phyloP scores from a whole-genome alignment of 2,329 filamentous ascomycete genomes.

The Lachnellula subtilissima region DNA sequence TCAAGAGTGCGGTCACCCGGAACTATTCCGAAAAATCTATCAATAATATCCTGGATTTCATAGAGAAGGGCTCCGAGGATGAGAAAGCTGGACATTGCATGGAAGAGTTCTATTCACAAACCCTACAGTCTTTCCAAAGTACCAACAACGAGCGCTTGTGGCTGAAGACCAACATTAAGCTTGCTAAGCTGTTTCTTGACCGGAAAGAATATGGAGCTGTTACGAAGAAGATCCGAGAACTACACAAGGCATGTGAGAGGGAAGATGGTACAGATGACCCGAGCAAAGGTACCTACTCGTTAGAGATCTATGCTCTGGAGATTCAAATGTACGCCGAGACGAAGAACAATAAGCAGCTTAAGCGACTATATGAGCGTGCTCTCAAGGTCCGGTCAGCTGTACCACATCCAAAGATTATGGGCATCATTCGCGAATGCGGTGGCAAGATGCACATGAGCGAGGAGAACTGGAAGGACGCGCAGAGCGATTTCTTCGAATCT shows the following conservation, averaged over 20 bases:
- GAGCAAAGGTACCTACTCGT: conserved; percentile 91
- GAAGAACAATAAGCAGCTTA: conserved; percentile 94
- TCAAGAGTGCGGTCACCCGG: conserved; percentile 91
- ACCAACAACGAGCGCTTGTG: conserved; percentile 96
- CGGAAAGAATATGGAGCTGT: conserved; percentile 81
- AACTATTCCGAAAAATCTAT: conserved; percentile 99
- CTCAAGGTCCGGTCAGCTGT: conserved; percentile 93
- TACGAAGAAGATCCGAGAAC: conserved; percentile 76
- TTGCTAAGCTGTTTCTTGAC: conserved; percentile 85
- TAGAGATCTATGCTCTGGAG: conserved; percentile 94
- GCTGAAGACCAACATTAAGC: conserved; percentile 98
- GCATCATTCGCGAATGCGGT: conserved; percentile 95
- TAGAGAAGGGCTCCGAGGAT: conserved; percentile 81
- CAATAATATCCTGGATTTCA: conserved; percentile 98
- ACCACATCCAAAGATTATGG: conserved; percentile 98
- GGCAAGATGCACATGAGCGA: conserved; percentile 99
- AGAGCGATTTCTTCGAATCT: conserved; percentile 97
- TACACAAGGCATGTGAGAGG: conserved; percentile 83
- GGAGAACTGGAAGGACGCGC: conserved; percentile 97
- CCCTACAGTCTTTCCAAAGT: conserved; percentile 89
- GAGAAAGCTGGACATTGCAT: conserved; percentile 73
- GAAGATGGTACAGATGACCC: conserved; percentile 86
- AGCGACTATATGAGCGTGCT: conserved; percentile 85
- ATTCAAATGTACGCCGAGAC: conserved; percentile 99
- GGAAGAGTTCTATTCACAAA: conserved; percentile 92